phyloP scores from a whole-genome alignment of 306 rosid species.

The Gynostemma pentaphyllum region DNA sequence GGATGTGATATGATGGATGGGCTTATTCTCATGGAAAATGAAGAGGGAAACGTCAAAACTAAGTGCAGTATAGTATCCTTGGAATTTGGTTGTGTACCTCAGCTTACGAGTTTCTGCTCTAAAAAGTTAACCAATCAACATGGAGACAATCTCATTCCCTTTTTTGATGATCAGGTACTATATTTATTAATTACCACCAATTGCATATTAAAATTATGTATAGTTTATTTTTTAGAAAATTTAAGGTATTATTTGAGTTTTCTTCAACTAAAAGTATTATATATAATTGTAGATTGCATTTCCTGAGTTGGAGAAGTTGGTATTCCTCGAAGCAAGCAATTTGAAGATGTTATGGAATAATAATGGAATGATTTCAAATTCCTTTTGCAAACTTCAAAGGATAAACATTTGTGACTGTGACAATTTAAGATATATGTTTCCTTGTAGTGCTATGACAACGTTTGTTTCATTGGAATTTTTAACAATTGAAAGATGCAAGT shows the following conservation, averaged over 20 bases:
- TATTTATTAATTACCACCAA: no score
- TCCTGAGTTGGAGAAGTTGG: background rate
- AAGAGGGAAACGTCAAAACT: no score
- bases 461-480: background rate
- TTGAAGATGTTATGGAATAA: background rate
- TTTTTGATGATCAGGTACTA: no score
- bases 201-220: no score
- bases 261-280: background rate
- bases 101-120: no score
- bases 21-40: no score
- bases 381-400: background rate
- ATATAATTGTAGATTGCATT: background rate
- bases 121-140: no score
- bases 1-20: no score
- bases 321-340: background rate
- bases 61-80: no score
- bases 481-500: background rate
- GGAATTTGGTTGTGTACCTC: no score
- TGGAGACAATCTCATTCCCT: no score
- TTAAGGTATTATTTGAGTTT: background rate
- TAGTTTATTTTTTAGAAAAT: background rate
- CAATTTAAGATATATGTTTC: background rate
- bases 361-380: background rate
- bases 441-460: background rate
- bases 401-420: background rate